Evolutionary conservation across 805 yeast genomes (phyloP), one percentile per base, ranked within the genome.

Genomic region (Ogataea degrootiae): DNA sequence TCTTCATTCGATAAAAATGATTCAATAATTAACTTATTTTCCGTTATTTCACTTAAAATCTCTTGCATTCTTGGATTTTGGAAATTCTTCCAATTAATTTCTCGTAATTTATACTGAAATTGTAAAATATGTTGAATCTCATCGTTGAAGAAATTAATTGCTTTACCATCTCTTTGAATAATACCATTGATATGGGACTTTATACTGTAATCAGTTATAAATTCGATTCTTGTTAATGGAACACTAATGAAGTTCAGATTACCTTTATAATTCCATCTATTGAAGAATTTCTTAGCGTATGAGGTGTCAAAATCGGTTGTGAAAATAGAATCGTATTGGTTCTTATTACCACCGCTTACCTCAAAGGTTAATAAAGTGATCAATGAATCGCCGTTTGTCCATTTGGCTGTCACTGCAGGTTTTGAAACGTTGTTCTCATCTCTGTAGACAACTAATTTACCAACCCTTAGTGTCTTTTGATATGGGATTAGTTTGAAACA

Each of bases 401-500:
- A 50, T 59, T 72, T 79, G 36, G 77, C 69, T 23, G 83, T 66
- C 47, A 84, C 74, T 5, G 90, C 95, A 12, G 77, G 65, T 42
- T 69, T 62, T 1, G 74, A 53, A 15, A 64, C 61, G 4, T 66
- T 73, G 6, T 69, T 60, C 5, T 63, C 62, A 58, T 82, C 83
- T 50, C 79, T 73, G 62, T 70, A 88, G 6, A 83, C 72, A 44
- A 87, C 57, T 42, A 85, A 59, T 50, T 85, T 71, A 2, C 91
- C 92, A 1, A 66, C 59, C 45, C 66, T 71, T 44, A 86, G 64
- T 17, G 73, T 65, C 34, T 72, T 71, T 46, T 77, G 72, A n/a
- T 77, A 66, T 2, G 71, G 58, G 1, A 83, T 72, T 42, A 76
- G 69, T 39, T 71, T 70, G 37, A 75, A 65, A n/a, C 79, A 60